A percentile compares a stretch with the other conserved stretches of the same genome.
phyloP scores from a whole-genome alignment of 1,284 basidiomycete species.

The Gastroboletus turbinatus region DNA sequence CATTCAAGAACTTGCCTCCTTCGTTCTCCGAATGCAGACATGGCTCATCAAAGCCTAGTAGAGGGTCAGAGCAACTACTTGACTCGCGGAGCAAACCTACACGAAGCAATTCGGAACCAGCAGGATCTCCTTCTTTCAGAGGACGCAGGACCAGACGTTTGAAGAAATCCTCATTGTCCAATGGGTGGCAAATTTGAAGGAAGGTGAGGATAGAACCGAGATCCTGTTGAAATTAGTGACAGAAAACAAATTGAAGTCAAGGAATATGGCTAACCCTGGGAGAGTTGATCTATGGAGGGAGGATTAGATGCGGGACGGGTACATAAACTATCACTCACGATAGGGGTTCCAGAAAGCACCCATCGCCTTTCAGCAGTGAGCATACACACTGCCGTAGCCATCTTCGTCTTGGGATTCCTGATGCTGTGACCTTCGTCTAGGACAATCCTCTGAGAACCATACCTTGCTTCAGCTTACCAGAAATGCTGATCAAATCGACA shows the following conservation, averaged over 20 bases:
- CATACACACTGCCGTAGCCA: slow-evolving; percentile 69
- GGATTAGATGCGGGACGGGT: background rate
- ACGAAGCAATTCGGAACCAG: slow-evolving; percentile 70
- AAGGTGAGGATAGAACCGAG: slow-evolving; percentile 84
- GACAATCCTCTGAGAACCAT: slow-evolving; percentile 59
- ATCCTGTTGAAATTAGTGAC: slow-evolving; percentile 48
- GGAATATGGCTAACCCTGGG: slow-evolving; percentile 47
- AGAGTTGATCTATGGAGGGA: slow-evolving; percentile 67
- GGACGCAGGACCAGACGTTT: slow-evolving; percentile 74
- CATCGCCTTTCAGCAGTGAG: slow-evolving; percentile 77
- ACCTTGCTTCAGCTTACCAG: background rate
- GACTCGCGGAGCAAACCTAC: slow-evolving; percentile 40
- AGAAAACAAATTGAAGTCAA: background rate
- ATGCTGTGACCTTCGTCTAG: slow-evolving; percentile 88
- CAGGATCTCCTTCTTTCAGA: slow-evolving; percentile 62
- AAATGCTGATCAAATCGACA: background rate
- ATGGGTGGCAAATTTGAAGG: slow-evolving; percentile 75
- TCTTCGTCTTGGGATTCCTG: slow-evolving; percentile 83
- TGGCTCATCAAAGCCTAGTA: slow-evolving; percentile 79
- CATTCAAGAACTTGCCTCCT: slow-evolving; percentile 57
- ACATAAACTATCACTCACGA: slow-evolving; percentile 49
- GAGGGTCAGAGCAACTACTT: slow-evolving; percentile 1
- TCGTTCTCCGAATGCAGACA: slow-evolving; percentile 81
- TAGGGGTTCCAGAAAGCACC: slow-evolving; percentile 84
- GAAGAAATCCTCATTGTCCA: slow-evolving; percentile 81